Evolutionary conservation across 2,329 filamentous ascomycete genomes (phyloP).

Genomic region (Colletotrichum tabaci): DNA sequence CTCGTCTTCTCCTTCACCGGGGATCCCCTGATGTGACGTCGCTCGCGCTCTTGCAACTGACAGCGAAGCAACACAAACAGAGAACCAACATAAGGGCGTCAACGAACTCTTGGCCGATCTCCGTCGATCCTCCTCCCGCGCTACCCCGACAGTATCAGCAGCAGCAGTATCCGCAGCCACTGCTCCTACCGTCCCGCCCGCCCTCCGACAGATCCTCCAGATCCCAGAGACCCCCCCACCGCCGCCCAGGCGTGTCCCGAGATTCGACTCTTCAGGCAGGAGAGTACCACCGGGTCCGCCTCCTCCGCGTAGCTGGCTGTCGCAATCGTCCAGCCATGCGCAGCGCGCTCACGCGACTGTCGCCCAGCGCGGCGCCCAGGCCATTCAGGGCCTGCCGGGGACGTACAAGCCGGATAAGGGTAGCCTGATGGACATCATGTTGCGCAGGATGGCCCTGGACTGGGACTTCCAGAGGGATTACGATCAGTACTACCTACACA

Average conservation of each 20-base stretch:
- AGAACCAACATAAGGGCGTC: conserved; percentile 61
- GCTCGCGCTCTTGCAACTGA: conserved; percentile 43
- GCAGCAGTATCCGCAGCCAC: conserved; percentile 33
- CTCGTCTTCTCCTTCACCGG: conserved; percentile 2
- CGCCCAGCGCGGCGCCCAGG: conserved; percentile 16
- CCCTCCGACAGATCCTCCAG: conserved; percentile 71
- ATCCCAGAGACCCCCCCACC: conserved; percentile 71
- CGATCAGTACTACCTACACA: conserved; percentile 70
- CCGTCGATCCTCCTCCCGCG: conserved; percentile 61
- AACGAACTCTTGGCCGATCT: conserved; percentile 73
- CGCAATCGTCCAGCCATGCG: conserved; percentile 47
- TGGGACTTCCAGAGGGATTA: conserved; percentile 71
- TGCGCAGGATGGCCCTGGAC: conserved; percentile 66
- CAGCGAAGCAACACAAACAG: conserved; percentile 44
- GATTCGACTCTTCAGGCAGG: conserved; percentile 63
- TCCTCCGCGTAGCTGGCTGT: conserved; percentile 71
- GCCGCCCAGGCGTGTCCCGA: conserved; percentile 60
- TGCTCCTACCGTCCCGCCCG: conserved; percentile 65
- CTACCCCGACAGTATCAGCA: conserved; percentile 26
- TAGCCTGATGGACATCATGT: conserved; percentile 66
- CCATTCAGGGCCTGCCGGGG: conserved; percentile 58
- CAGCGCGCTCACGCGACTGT: conserved; percentile 30
- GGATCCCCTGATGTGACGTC: conserved; percentile 42
- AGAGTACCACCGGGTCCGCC: conserved; percentile 71
- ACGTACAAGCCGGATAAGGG: conserved; percentile 58